A percentile compares a stretch with the other conserved stretches of the same genome.
Conservation (phyloP, 352 stramenopile species). For the Pythium periplocum region DNA sequence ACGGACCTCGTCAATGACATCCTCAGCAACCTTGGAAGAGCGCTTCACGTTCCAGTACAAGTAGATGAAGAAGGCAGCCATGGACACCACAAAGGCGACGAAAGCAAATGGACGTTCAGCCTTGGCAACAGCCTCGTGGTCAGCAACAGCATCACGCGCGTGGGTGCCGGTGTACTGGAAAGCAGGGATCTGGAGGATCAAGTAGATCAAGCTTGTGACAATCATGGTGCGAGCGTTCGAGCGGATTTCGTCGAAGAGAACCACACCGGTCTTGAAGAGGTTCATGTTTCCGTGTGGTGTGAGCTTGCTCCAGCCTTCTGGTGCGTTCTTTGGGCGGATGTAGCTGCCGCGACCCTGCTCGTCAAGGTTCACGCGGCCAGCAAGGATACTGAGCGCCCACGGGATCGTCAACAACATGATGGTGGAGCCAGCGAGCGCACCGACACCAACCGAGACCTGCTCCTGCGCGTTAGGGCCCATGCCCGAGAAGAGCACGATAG, state of each 20-base stretch:
- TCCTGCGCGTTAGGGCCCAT: slow-evolving; percentile 92
- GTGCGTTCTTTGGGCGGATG: slow-evolving; percentile 62
- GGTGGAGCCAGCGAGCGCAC: slow-evolving; percentile 96
- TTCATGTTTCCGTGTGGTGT: slow-evolving; percentile 70
- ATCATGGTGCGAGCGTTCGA: slow-evolving; percentile 91
- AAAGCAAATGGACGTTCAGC: slow-evolving; percentile 89
- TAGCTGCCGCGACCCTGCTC: slow-evolving; percentile 83
- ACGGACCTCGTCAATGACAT: slow-evolving; percentile 67
- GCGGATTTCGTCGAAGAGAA: slow-evolving; percentile 84
- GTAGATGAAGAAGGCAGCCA: slow-evolving; percentile 90
- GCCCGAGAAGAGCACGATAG: slow-evolving; percentile 97
- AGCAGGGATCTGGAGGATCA: slow-evolving; percentile 93
- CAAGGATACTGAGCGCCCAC: slow-evolving; percentile 91
- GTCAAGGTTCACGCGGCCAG: slow-evolving; percentile 94
- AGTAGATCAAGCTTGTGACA: slow-evolving; percentile 91
- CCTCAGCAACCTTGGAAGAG: slow-evolving; percentile 56
- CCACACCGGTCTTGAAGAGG: slow-evolving; percentile 67
- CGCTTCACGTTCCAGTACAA: slow-evolving; percentile 89
- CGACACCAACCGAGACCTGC: slow-evolving; percentile 95
- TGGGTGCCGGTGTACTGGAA: slow-evolving; percentile 84
- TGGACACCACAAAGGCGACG: slow-evolving; percentile 82
- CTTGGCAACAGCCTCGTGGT: slow-evolving; percentile 63
- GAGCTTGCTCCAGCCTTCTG: slow-evolving; percentile 78
- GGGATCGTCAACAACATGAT: slow-evolving; percentile 99
- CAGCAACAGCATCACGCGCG: slow-evolving; percentile 51